These are phyloP conservation scores for Biscutella laevigata DNA, from an alignment of 441 rosid species.

Conservation along the genomic window DNA sequence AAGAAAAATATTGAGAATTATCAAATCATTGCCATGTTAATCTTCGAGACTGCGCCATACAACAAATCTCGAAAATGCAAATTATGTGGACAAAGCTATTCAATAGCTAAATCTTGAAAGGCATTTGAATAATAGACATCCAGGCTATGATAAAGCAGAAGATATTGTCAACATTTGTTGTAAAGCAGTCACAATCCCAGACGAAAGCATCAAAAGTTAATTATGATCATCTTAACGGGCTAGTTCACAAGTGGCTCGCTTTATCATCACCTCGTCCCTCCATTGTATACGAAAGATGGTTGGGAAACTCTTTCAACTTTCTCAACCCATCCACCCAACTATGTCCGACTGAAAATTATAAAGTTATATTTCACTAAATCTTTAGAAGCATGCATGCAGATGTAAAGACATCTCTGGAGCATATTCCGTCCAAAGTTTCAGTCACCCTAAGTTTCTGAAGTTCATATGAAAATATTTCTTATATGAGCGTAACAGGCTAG, in stretches of 20 bases:
- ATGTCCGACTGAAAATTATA: slow-evolving; percentile 69
- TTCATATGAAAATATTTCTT: slow-evolving; percentile 61
- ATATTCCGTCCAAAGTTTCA: slow-evolving; percentile 66
- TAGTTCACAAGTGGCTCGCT: slow-evolving; percentile 76
- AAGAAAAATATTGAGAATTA: no score
- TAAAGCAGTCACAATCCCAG: slow-evolving; percentile 46
- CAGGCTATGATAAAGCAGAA: slow-evolving; percentile 72
- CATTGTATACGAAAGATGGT: slow-evolving; percentile 67
- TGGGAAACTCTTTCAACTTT: slow-evolving; percentile 71
- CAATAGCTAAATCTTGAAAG: slow-evolving; percentile 85
- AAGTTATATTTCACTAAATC: slow-evolving; percentile 51
- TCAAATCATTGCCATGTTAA: no score
- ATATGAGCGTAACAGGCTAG: slow-evolving; percentile 77
- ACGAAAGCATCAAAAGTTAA: slow-evolving; percentile 52
- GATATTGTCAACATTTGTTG: slow-evolving; percentile 39
- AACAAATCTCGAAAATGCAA: slow-evolving; percentile 84
- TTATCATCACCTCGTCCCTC: slow-evolving; percentile 76
- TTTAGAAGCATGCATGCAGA: slow-evolving; percentile 89
- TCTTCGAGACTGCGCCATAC: slow-evolving; percentile 74
- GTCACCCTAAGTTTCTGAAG: slow-evolving; percentile 70
- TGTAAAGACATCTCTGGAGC: slow-evolving; percentile 53
- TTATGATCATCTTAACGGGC: slow-evolving; percentile 87
- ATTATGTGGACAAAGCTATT: slow-evolving; percentile 87
- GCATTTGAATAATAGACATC: slow-evolving; percentile 81
- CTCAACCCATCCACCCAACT: slow-evolving; percentile 63